Conservation (phyloP, 768 basidiomycete species). For the Pholiota molesta region DNA sequence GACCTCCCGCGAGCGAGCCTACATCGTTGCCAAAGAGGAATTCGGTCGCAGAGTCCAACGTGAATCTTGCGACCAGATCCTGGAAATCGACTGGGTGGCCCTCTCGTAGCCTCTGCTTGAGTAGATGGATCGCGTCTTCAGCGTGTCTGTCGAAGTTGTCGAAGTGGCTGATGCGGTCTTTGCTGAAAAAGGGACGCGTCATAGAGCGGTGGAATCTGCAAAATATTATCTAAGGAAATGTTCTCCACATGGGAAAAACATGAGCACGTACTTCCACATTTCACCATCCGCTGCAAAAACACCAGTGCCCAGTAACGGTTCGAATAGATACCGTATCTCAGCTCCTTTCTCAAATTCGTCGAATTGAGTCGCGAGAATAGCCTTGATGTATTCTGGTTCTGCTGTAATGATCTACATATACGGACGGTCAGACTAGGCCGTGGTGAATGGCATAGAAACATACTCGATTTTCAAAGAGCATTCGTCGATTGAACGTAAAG, state of each 20-base stretch:
- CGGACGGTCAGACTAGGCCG: not conserved
- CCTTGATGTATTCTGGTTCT: constrained; percentile 56
- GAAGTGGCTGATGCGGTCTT: constrained; percentile 55
- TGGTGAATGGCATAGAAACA: constrained; percentile 4
- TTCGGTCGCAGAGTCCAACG: constrained; percentile 60
- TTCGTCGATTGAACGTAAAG: constrained; percentile 23
- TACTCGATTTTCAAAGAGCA: constrained; percentile 30
- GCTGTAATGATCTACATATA: constrained; percentile 46
- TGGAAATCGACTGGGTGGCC: constrained; percentile 63
- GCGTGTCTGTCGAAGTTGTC: constrained; percentile 57
- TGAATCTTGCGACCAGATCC: constrained; percentile 58
- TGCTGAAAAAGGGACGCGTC: constrained; percentile 63
- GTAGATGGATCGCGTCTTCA: constrained; percentile 44
- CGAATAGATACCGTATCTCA: not conserved
- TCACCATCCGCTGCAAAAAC: constrained; percentile 63
- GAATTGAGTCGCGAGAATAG: constrained; percentile 42
- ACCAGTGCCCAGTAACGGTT: constrained; percentile 51
- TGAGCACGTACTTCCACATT: constrained; percentile 54
- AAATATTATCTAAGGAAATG: too few species aligned
- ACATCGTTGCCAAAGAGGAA: constrained; percentile 58
- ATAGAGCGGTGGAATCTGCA: constrained; percentile 59
- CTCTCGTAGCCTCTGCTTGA: constrained; percentile 43
- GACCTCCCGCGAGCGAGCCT: constrained; percentile 45
- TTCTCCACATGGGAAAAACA: too few species aligned
- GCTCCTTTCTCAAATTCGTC: constrained; percentile 37